Base-by-base conservation (phyloP, 768 basidiomycete genomes). In the Boletales sp. region DNA sequence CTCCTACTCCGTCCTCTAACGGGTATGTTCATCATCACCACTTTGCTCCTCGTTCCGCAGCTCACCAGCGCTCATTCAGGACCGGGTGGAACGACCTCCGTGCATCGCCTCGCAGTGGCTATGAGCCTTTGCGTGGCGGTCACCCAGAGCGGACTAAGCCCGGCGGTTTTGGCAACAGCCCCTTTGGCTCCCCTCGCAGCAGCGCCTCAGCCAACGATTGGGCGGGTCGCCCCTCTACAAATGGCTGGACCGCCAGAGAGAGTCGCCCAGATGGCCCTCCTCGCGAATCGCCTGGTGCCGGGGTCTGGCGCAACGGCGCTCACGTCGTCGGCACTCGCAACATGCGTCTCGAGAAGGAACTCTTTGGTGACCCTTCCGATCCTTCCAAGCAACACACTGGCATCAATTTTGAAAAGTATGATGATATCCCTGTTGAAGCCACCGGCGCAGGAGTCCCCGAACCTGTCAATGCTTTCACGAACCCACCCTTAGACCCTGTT, bases 391-490 rank as follows among this genome's bases (percentile, higher is more conserved):
- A 96, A 69, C 86, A 92, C 66, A 95, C 94, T 39, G 96, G 96
- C 56, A 97, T 99, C 75, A 99, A 99, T 75, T 99, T 99, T 66
- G 96, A 99, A 75, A 96, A 96, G 72, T 99, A 98, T 63, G 96
- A 96, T 71, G 95, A 98, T 68, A 99, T 99, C 65, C 96, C 96
- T 56, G 94, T 99, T 59, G 96, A 98, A 73, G 95, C 94, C 33
- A 98, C 95, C 43, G 96, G 96, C 59, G 84, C 86, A 53, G 90
- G 87, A 60, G 95, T 98, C n/a, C 96, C 96, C 54, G 95, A 98
- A 37, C 94, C 96, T 40, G 82, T 97, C 62, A 80, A 70, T 56
- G 79, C 83, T 36, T 99, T 99, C 74, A 87, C 87, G 51, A 82
- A 76, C 62, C 87, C 94, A 41, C 94, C 93, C 54, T 75, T 99